phyloP scores from a whole-genome alignment of 169 alveolate genomes.

The Plasmodium knowlesi region DNA sequence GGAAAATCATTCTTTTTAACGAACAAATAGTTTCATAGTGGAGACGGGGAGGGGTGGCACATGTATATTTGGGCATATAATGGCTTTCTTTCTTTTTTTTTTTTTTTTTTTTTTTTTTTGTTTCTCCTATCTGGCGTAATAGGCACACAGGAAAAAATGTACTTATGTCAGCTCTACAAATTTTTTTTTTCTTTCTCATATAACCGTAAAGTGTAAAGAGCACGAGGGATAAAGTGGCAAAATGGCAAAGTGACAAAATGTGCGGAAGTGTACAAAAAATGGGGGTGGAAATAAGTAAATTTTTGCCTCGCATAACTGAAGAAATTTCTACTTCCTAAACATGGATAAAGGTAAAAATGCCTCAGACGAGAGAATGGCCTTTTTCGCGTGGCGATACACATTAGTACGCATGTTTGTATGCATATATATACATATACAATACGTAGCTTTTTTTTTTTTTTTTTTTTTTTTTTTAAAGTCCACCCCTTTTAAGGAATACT shows the following conservation, averaged over 20 bases:
- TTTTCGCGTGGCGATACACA: not conserved
- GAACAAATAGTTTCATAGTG: not conserved
- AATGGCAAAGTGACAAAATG: not conserved
- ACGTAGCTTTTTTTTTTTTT: not conserved
- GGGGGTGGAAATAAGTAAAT: not conserved
- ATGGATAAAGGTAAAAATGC: not conserved
- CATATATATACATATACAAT: not conserved
- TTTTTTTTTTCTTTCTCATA: not conserved
- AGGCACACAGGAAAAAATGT: not conserved
- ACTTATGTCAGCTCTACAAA: not conserved
- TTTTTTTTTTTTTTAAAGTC: no score
- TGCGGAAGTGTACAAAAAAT: not conserved
- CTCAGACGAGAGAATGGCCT: conserved; percentile 2
- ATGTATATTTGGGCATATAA: not conserved
- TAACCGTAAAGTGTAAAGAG: not conserved
- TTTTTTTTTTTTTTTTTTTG: not conserved
- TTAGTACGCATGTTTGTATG: not conserved
- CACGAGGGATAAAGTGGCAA: not conserved
- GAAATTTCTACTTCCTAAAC: not conserved
- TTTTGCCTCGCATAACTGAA: not conserved
- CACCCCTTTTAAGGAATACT: not conserved
- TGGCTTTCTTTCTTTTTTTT: not conserved
- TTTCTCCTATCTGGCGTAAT: not conserved
- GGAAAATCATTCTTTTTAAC: not conserved
- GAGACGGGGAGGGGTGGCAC: not conserved